Conservation (phyloP, 768 basidiomycete genomes). For the Candolleomyces eurysporus region DNA sequence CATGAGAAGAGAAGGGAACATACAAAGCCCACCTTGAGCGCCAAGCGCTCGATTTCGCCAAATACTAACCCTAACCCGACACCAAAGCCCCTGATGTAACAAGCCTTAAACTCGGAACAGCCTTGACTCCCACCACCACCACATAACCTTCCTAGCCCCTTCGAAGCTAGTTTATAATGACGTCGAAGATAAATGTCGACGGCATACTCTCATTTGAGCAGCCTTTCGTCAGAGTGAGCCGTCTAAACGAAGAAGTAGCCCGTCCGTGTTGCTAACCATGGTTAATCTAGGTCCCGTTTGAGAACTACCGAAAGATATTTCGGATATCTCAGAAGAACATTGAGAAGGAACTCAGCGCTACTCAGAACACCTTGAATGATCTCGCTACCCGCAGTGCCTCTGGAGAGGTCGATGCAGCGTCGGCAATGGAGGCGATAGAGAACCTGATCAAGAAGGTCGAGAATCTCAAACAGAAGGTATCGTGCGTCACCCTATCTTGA, state of each 20-base stretch:
- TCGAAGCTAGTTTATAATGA: constrained; percentile 26
- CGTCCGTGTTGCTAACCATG: neutral
- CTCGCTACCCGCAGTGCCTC: constrained; percentile 46
- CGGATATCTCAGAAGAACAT: constrained; percentile 77
- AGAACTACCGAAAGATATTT: constrained; percentile 87
- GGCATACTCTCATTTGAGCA: constrained; percentile 82
- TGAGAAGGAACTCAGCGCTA: constrained; percentile 70
- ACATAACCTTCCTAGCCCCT: neutral
- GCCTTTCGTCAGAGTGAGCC: constrained; percentile 68
- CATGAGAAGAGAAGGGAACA: no score
- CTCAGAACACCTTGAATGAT: constrained; percentile 58
- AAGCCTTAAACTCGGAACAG: neutral
- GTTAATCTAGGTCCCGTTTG: constrained; percentile 74
- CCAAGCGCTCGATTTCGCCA: no score
- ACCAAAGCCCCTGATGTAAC: no score
- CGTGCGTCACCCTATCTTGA: neutral
- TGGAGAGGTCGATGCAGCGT: constrained; percentile 42
- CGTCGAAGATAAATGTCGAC: constrained; percentile 63
- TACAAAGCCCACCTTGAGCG: no score
- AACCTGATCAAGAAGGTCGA: constrained; percentile 74
- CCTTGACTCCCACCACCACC: neutral
- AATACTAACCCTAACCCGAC: no score
- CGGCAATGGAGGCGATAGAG: constrained; percentile 62
- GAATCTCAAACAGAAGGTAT: constrained; percentile 85
- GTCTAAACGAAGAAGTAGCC: neutral